Evolutionary conservation across 2,329 filamentous ascomycete genomes (phyloP).

Genomic region (Tolypocladium ophioglossoides): DNA sequence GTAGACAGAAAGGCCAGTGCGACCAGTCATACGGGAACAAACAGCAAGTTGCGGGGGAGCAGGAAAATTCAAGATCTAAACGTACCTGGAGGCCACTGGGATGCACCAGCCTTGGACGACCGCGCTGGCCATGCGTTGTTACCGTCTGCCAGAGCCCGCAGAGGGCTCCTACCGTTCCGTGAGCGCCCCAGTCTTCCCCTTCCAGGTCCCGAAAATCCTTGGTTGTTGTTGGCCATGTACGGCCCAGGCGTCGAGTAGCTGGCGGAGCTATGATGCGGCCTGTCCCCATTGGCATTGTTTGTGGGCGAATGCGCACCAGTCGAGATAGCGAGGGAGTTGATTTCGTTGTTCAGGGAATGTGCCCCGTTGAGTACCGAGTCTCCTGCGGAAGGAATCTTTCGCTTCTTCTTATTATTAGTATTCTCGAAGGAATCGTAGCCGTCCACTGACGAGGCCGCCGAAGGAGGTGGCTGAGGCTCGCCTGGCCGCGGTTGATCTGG

Average conservation of each 20-base stretch:
- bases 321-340: constrained; percentile 24
- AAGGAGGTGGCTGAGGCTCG: constrained; percentile 48
- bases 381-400: constrained; percentile 88
- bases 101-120: constrained; percentile 32
- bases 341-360: constrained; percentile 28
- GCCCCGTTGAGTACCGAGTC: constrained; percentile 43
- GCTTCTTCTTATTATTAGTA: constrained; percentile 98
- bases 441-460: constrained; percentile 63
- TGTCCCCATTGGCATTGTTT: constrained; percentile 20
- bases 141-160: constrained; percentile 49
- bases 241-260: constrained; percentile 31
- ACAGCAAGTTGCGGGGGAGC: not conserved
- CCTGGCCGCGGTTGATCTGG: constrained; percentile 33
- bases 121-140: constrained; percentile 45
- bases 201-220: constrained; percentile 72
- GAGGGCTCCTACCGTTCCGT: constrained; percentile 49
- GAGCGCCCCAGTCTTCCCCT: constrained; percentile 71
- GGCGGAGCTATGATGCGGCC: constrained; percentile 10
- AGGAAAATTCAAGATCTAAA: constrained; percentile 6
- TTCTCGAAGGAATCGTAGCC: constrained; percentile 98
- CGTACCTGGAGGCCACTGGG: constrained; percentile 37
- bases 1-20: not conserved
- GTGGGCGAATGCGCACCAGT: constrained; percentile 10
- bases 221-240: constrained; percentile 32
- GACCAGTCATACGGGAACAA: not conserved